Evolutionary conservation across 179 eudicot genomes (phyloP), one percentile per base, ranked within the genome.

Genomic region (Corrigiola litoralis): DNA sequence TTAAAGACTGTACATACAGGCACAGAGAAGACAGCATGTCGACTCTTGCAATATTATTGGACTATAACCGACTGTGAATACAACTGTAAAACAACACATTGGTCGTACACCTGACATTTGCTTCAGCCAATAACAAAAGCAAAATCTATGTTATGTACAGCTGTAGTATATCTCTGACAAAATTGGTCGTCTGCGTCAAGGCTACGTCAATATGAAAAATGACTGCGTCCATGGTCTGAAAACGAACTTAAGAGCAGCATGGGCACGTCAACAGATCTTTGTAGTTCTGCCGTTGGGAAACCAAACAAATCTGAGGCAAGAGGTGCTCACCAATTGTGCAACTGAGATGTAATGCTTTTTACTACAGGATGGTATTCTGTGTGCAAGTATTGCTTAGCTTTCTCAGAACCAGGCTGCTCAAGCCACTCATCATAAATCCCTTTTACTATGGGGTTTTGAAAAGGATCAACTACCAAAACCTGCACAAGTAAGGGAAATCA

Each of bases 361-460:
- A 83, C 77, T 17, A 90, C 75, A 2, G 95, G 95, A 49, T 90
- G 97, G 71, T 90, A 90, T 77, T 75, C 76, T 10, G 97, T 90
- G 81, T 86, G 95, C 73, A 88, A 42, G 72, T 75, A 81, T 70
- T 37, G 72, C 81, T 87, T 94, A 24, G 99, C 95, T 49, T 81
- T 81, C 63, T 87, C 97, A 17, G 96, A 90, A 48, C 99, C 97
- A 46, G 99, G 94, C 44, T 80, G 69, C 25, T 70, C 89, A 58
- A 94, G 94, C 97, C 99, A 94, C 63, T 87, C 94, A 13, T 75
- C 73, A 48, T 87, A 94, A 44, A 92, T 53, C 44, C 80, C 82
- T 71, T 76, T 87, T 5, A 81, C 80, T 20, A 86, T 70, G 6
- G 90, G 88, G 44, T 90, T 90, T 52, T 79, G 61, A 44, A 85